phyloP scores from a whole-genome alignment of 768 basidiomycete genomes.

The Pholiota molesta region DNA sequence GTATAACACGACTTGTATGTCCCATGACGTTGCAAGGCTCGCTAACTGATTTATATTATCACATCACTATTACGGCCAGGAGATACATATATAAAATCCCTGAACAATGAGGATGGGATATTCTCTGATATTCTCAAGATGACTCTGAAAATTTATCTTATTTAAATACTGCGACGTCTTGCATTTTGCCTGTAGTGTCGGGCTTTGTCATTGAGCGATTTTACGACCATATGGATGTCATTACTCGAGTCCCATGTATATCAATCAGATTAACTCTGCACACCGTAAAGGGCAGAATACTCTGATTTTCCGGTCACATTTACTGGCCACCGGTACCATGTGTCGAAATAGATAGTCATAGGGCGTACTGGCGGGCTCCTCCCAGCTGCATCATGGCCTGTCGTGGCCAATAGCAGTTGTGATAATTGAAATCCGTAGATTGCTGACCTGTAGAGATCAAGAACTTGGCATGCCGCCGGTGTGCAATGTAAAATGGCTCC shows the following conservation, averaged over 20 bases:
- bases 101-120: not conserved
- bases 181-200: no score
- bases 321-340: not conserved
- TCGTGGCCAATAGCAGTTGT: not conserved
- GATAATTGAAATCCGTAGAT: not conserved
- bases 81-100: not conserved
- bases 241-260: not conserved
- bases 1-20: not conserved
- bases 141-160: not conserved
- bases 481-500: not conserved
- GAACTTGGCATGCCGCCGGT: not conserved
- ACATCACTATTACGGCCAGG: not conserved
- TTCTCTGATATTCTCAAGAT: not conserved
- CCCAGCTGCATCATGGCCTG: not conserved
- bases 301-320: constrained; percentile 3
- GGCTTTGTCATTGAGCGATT: not conserved
- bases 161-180: not conserved
- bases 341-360: not conserved
- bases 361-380: not conserved
- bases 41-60: not conserved
- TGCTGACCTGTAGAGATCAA: not conserved
- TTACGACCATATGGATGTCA: not conserved
- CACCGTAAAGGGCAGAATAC: not conserved
- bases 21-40: not conserved
- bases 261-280: not conserved